These are phyloP conservation scores for Penicillium griseofulvum DNA, from an alignment of 2,329 filamentous ascomycete species.

Conservation along the genomic window DNA sequence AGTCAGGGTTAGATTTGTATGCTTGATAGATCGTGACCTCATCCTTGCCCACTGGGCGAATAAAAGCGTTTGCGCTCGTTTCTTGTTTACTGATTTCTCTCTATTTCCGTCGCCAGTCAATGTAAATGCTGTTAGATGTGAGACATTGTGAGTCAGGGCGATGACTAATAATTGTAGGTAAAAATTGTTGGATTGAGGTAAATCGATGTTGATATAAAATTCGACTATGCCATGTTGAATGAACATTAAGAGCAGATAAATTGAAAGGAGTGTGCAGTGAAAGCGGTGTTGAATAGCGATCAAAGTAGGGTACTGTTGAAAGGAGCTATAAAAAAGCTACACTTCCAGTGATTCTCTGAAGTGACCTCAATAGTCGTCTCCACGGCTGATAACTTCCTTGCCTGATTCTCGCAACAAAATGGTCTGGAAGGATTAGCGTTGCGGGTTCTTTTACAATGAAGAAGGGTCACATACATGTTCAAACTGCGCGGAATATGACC, in stretches of 20 bases:
- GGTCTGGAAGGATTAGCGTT: conserved; percentile 39
- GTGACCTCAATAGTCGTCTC: conserved; percentile 49
- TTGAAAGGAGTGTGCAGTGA: background rate
- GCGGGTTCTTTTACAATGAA: conserved; percentile 1
- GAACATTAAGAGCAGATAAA: background rate
- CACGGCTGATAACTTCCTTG: conserved; percentile 55
- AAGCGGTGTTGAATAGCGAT: background rate
- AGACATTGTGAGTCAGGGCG: too few species aligned
- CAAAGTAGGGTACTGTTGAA: background rate
- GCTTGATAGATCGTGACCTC: background rate
- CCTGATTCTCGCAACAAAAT: conserved; percentile 45
- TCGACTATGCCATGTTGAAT: conserved; percentile 3
- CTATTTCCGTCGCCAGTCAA: background rate
- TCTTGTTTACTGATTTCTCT: background rate
- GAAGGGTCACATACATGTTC: conserved; percentile 50
- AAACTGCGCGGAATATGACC: conserved; percentile 64
- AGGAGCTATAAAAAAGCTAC: background rate
- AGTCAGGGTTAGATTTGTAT: background rate
- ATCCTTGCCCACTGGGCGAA: background rate
- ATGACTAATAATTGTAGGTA: background rate
- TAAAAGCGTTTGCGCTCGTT: background rate
- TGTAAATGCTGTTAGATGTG: background rate
- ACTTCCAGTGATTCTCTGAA: background rate
- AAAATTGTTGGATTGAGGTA: background rate
- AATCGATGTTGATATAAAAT: background rate